Evolutionary conservation across 495 filamentous ascomycete species (phyloP), one percentile per base, ranked within the genome.

Genomic region (Choiromyces venosus): DNA sequence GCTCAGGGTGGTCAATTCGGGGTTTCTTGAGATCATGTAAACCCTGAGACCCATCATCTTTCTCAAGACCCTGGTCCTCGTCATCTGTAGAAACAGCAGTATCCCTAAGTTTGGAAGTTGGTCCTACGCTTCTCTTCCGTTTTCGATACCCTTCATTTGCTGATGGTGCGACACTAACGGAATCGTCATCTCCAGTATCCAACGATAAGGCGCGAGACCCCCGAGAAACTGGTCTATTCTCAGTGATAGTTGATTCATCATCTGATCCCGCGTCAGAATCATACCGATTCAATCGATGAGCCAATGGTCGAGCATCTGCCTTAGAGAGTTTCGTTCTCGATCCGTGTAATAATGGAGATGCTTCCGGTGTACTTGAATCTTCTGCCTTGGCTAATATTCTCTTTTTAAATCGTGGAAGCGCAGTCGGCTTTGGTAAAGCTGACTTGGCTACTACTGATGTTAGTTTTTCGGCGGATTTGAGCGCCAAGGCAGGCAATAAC

Each of bases 371-470:
- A 7, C 68, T 67, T 16, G 72, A 56, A 33, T 75, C 70, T 29
- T 70, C 70, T 33, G 74, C 71, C 64, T 81, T 81, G 9, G 75
- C 70, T 18, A 72, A 52, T 37, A 78, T 70, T 29, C 79, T 71
- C 68, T 81, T 81, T 65, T 81, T 81, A 65, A 81, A 81, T 39
- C 79, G 79, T n/a, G 80, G 80, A 8, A 81, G 77, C 21, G 73
- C 70, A 39, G 75, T 72, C 46, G 74, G 65, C 29, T 78, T 77
- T 65, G 71, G 64, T 29, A 68, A 35, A 67, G 77, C 70, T 56
- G 75, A 70, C 42, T 71, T 78, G 33, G 40, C 33, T n/a, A 56
- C 64, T 33, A 37, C 67, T 25, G 67, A 33, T 16, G 18, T n/a
- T 19, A 68, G 69, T 52, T 75, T 75, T 61, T 39, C 68, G 38